Conservation (phyloP, 2,329 filamentous ascomycete species). For the Fusarium ramigenum region DNA sequence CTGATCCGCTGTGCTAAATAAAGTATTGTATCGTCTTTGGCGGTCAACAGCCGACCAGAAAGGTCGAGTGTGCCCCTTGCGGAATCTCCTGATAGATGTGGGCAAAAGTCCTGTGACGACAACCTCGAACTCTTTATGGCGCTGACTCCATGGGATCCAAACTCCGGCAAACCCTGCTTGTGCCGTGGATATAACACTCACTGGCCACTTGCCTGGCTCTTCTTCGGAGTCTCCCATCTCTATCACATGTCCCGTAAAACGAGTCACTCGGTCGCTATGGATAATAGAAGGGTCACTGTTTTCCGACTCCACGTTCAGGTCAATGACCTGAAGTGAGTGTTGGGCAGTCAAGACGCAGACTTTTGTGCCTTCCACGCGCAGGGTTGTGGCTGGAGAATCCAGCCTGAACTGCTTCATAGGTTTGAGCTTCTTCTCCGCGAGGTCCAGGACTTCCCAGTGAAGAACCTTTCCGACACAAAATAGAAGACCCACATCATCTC, state of each 20-base stretch:
- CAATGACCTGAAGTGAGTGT: conserved; percentile 67
- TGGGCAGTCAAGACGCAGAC: conserved; percentile 61
- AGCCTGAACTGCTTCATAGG: conserved; percentile 58
- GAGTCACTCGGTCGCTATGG: conserved; percentile 57
- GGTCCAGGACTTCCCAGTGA: conserved; percentile 65
- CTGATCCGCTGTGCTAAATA: conserved; percentile 55
- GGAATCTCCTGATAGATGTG: conserved; percentile 65
- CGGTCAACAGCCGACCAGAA: conserved; percentile 55
- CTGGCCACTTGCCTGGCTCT: conserved; percentile 46
- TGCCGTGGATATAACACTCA: conserved; percentile 61
- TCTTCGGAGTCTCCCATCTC: conserved; percentile 52
- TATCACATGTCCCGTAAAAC: conserved; percentile 57
- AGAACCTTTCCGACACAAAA: conserved; percentile 64
- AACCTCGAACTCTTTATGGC: conserved; percentile 53
- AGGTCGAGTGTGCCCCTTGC: conserved; percentile 61
- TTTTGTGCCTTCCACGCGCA: conserved; percentile 58
- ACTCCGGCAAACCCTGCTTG: conserved; percentile 58
- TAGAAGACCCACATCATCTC: conserved; percentile 65
- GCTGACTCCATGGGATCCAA: conserved; percentile 58
- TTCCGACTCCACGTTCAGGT: conserved; percentile 53
- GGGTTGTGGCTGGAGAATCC: conserved; percentile 61
- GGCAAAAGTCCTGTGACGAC: conserved; percentile 67
- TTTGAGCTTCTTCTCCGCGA: conserved; percentile 60
- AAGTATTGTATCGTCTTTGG: conserved; percentile 52
- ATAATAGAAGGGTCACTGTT: conserved; percentile 50